Evolutionary conservation across 2,329 filamentous ascomycete genomes (phyloP).

Genomic region (Monilinia polystroma): DNA sequence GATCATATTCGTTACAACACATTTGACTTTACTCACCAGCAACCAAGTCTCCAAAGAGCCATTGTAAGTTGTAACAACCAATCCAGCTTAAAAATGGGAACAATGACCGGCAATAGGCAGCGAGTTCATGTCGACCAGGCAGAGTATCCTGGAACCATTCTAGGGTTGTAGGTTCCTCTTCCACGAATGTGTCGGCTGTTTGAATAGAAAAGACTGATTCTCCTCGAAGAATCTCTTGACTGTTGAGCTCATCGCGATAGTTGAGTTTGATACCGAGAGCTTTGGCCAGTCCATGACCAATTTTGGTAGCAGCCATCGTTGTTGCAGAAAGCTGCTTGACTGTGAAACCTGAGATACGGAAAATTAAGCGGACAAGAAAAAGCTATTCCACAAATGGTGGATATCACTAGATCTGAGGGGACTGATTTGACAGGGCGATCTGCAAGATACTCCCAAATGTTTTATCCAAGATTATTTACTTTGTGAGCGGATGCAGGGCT

Average conservation of each 20-base stretch:
- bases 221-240: slow-evolving; percentile 64
- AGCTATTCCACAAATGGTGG: slow-evolving; percentile 1
- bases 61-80: slow-evolving; percentile 79
- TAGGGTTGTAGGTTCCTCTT: slow-evolving; percentile 70
- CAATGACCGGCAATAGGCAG: slow-evolving; percentile 64
- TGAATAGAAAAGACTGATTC: slow-evolving; percentile 76
- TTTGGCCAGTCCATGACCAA: slow-evolving; percentile 75
- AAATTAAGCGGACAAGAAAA: not conserved
- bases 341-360: slow-evolving; percentile 16
- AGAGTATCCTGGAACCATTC: slow-evolving; percentile 69
- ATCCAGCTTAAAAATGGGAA: slow-evolving; percentile 96
- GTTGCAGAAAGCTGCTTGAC: slow-evolving; percentile 8
- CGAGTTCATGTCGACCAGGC: slow-evolving; percentile 56
- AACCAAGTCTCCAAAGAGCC: slow-evolving; percentile 85
- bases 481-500: slow-evolving; percentile 21
- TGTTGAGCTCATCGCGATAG: slow-evolving; percentile 57
- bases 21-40: slow-evolving; percentile 59
- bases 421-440: slow-evolving; percentile 15
- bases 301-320: slow-evolving; percentile 46
- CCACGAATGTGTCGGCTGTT: slow-evolving; percentile 76
- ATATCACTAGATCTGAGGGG: slow-evolving; percentile 3
- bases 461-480: slow-evolving; percentile 14
- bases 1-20: not conserved
- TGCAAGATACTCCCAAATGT: slow-evolving; percentile 21
- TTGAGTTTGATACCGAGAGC: slow-evolving; percentile 78